A percentile compares a stretch with the other conserved stretches of the same genome.
Conservation (phyloP, 257 asterid genomes). For the Striga asiatica region DNA sequence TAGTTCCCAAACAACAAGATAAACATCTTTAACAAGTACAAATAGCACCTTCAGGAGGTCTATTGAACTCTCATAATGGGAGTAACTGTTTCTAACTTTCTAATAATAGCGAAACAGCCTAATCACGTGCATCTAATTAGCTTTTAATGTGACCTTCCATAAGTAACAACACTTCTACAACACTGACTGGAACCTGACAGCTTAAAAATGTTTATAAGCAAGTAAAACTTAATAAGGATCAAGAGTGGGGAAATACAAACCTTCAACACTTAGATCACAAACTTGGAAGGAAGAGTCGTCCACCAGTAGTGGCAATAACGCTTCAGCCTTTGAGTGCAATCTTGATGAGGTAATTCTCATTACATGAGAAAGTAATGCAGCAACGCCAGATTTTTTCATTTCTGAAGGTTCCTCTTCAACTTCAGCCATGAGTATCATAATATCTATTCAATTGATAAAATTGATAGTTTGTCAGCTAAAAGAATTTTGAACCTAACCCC, state of each 20-base stretch:
- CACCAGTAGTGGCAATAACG: conserved; percentile 38
- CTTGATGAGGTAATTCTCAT: conserved; percentile 59
- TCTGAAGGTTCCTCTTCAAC: conserved; percentile 56
- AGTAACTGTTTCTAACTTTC: not conserved
- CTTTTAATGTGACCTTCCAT: not conserved
- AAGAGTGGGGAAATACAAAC: conserved; percentile 23
- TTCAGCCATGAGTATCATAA: conserved; percentile 54
- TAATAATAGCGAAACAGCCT: not conserved
- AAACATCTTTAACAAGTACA: not conserved
- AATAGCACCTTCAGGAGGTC: conserved; percentile 6
- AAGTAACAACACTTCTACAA: not conserved
- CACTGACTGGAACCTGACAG: not conserved
- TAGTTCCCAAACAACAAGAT: not conserved
- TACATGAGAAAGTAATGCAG: conserved; percentile 52
- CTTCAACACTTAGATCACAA: conserved; percentile 44
- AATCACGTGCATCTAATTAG: not conserved
- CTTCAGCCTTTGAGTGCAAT: conserved; percentile 63
- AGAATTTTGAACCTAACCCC: conserved; percentile 1
- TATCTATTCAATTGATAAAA: conserved; percentile 36
- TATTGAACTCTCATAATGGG: not conserved
- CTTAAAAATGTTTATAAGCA: too few relatives aligned
- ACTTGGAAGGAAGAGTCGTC: conserved; percentile 37
- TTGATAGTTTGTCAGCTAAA: not conserved
- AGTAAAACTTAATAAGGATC: not conserved
- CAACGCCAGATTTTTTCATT: conserved; percentile 49